Percentiles rank a stretch among this genome's conserved stretches.
phyloP scores from a whole-genome alignment of 345 rosid genomes.

The Rhodamnia argentea region DNA sequence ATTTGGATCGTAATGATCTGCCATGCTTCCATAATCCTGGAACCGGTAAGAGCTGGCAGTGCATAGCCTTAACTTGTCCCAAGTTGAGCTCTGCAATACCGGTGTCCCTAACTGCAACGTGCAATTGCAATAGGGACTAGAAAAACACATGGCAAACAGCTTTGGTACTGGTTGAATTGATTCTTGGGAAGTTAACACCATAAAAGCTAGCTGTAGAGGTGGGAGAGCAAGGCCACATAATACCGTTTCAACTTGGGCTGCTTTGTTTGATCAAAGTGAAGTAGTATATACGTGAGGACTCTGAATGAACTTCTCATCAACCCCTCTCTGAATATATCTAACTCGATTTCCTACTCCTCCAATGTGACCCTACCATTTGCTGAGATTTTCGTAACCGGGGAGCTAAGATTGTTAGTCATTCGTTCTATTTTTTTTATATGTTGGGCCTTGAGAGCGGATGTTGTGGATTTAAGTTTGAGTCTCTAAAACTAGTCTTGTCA shows the following conservation, averaged over 20 bases:
- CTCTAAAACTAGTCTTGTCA: background rate
- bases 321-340: background rate
- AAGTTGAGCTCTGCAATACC: background rate
- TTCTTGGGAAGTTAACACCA: background rate
- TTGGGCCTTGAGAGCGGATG: background rate
- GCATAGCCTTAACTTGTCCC: background rate
- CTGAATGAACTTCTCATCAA: background rate
- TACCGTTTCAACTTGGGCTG: background rate
- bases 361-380: background rate
- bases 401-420: background rate
- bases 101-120: background rate
- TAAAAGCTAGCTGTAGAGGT: background rate
- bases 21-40: background rate
- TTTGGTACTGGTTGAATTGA: background rate
- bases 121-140: background rate
- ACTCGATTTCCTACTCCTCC: background rate
- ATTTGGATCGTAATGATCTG: background rate
- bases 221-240: background rate
- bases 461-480: background rate
- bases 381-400: background rate
- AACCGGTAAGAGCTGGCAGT: background rate
- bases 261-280: background rate
- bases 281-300: background rate
- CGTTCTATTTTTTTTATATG: background rate
- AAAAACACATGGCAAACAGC: background rate